Percentiles rank a stretch among this genome's conserved stretches.
Evolutionary conservation across 371 early-diverging fungal species (phyloP).

Genomic region (Lichtheimia ornata): DNA sequence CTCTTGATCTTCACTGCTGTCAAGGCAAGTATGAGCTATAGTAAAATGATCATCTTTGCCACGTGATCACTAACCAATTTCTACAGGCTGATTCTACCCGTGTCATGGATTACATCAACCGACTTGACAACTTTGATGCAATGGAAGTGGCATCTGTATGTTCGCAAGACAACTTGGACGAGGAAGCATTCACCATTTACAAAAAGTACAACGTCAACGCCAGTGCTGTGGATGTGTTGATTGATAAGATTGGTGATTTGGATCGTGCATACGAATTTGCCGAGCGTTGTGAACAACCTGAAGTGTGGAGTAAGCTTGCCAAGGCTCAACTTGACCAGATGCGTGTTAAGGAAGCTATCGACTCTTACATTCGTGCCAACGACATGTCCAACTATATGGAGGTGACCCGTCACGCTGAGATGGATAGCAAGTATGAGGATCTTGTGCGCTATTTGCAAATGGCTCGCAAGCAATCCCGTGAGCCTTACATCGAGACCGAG

Average conservation of each 20-base stretch:
- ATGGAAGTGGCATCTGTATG: conserved; percentile 95
- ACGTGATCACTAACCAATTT: neutral
- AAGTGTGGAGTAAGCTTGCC: conserved; percentile 93
- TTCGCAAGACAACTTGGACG: conserved; percentile 82
- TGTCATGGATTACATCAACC: conserved; percentile 92
- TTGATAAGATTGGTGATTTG: conserved; percentile 87
- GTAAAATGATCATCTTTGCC: neutral
- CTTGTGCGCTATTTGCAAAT: conserved; percentile 89
- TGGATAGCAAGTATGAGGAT: conserved; percentile 88
- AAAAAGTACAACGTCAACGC: conserved; percentile 89
- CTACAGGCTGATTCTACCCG: conserved; percentile 75
- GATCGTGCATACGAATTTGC: conserved; percentile 96
- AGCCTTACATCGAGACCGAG: conserved; percentile 92
- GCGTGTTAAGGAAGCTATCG: conserved; percentile 93
- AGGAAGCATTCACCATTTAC: conserved; percentile 96
- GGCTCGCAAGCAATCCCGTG: conserved; percentile 92
- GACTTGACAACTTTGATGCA: conserved; percentile 93
- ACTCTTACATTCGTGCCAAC: conserved; percentile 93
- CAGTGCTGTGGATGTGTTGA: conserved; percentile 88
- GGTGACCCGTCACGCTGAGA: conserved; percentile 80
- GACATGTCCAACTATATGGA: conserved; percentile 90
- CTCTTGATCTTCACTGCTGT: conserved; percentile 95
- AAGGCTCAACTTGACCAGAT: conserved; percentile 90
- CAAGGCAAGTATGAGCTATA: conserved; percentile 46
- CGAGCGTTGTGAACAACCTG: conserved; percentile 84